Percentiles rank a stretch among this genome's conserved stretches.
Evolutionary conservation across 2,329 filamentous ascomycete genomes (phyloP).

Genomic region (Penicillium sp.): DNA sequence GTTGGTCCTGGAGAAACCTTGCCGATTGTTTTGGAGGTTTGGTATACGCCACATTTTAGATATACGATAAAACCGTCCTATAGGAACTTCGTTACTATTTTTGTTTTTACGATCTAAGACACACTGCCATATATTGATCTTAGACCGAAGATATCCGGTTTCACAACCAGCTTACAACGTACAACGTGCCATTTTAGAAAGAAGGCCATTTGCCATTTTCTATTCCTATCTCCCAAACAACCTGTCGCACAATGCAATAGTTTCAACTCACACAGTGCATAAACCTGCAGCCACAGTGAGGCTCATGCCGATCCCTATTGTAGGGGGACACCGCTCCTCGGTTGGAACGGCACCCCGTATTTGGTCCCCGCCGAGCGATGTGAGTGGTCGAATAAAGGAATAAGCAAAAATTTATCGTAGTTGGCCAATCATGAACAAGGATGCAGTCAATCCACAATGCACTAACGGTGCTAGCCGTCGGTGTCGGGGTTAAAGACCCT

Average conservation of each 20-base stretch:
- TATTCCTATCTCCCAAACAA: neutral
- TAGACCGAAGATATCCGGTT: neutral
- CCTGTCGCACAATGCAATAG: neutral
- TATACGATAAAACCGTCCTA: neutral
- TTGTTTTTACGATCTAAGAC: neutral
- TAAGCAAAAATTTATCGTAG: slow-evolving; percentile 10
- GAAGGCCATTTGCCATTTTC: neutral
- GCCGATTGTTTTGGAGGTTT: neutral
- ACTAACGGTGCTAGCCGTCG: slow-evolving; percentile 20
- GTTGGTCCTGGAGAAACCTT: neutral
- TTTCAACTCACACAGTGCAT: neutral
- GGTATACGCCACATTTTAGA: neutral
- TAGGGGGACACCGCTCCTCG: slow-evolving; percentile 20
- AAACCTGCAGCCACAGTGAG: slow-evolving; percentile 1
- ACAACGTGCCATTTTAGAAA: neutral
- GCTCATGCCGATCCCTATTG: neutral
- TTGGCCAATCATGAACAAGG: slow-evolving; percentile 7
- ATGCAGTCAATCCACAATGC: slow-evolving; percentile 6
- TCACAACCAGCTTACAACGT: neutral
- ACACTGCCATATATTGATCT: neutral
- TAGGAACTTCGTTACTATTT: neutral
- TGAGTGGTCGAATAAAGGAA: slow-evolving; percentile 11
- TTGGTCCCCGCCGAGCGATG: neutral
- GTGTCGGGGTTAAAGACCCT: slow-evolving; percentile 14
- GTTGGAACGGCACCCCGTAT: slow-evolving; percentile 7